phyloP scores from a whole-genome alignment of 352 stramenopile species.

The Globisporangium megalacanthum region DNA sequence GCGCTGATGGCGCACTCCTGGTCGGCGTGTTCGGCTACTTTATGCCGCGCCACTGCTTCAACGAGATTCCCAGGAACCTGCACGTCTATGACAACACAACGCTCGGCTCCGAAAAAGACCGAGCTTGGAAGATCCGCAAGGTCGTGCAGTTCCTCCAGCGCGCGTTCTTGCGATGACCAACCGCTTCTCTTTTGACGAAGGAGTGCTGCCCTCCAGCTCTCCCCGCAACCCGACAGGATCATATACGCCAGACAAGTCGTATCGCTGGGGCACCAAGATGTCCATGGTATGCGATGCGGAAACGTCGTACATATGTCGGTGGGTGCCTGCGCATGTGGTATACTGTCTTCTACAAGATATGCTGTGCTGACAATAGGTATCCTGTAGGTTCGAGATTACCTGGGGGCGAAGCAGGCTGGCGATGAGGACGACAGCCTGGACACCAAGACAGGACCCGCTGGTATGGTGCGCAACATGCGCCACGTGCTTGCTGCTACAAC shows the following conservation, averaged over 20 bases:
- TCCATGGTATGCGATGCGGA: not conserved
- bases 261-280: not conserved
- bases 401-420: not conserved
- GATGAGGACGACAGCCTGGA: not conserved
- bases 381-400: not conserved
- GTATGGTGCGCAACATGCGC: not conserved
- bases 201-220: not conserved
- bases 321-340: not conserved
- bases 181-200: not conserved
- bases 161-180: not conserved
- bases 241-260: not conserved
- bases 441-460: not conserved
- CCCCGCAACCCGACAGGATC: not conserved
- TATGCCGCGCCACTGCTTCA: not conserved
- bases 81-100: not conserved
- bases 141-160: not conserved
- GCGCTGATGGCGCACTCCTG: no score
- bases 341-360: not conserved
- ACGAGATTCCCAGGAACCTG: not conserved
- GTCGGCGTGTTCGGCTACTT: not conserved
- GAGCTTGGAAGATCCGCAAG: not conserved
- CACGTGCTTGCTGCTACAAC: not conserved
- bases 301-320: not conserved
- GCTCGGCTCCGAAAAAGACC: no score
- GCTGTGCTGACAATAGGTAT: not conserved